Evolutionary conservation across 768 basidiomycete species (phyloP).

Genomic region (Hydnomerulius pinastri): DNA sequence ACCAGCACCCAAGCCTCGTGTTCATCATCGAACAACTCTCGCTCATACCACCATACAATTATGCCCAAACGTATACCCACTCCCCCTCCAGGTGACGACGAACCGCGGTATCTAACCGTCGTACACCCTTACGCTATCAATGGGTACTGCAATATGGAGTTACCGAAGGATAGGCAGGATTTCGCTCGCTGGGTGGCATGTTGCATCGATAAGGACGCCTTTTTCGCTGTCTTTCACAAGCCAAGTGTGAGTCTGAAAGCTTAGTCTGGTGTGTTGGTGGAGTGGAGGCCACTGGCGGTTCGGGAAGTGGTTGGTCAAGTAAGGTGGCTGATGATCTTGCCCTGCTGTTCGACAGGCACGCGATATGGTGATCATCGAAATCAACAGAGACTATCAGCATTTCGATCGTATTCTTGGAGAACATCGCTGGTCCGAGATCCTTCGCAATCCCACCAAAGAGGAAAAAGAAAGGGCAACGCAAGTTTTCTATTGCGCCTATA

Average conservation of each 20-base stretch:
- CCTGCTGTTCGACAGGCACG: conserved; percentile 33
- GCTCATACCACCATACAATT: conserved; percentile 10
- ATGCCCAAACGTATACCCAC: conserved; percentile 47
- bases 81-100: conserved; percentile 45
- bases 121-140: conserved; percentile 43
- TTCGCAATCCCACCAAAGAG: conserved; percentile 32
- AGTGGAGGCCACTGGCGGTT: no score
- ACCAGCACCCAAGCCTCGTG: background rate
- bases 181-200: conserved; percentile 47
- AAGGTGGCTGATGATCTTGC: background rate
- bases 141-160: conserved; percentile 42
- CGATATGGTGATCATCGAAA: conserved; percentile 47
- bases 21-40: conserved; percentile 3
- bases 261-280: no score
- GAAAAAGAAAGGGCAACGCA: conserved; percentile 28
- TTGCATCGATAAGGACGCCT: conserved; percentile 34
- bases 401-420: conserved; percentile 42
- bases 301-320: no score
- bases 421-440: conserved; percentile 45
- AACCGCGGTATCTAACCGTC: conserved; percentile 46
- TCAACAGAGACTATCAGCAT: conserved; percentile 31
- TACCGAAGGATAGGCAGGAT: conserved; percentile 36
- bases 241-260: conserved; percentile 41
- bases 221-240: conserved; percentile 46
- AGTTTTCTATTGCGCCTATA: conserved; percentile 43